Conservation (phyloP, 331 rosid species). For the Quercus phellos region DNA sequence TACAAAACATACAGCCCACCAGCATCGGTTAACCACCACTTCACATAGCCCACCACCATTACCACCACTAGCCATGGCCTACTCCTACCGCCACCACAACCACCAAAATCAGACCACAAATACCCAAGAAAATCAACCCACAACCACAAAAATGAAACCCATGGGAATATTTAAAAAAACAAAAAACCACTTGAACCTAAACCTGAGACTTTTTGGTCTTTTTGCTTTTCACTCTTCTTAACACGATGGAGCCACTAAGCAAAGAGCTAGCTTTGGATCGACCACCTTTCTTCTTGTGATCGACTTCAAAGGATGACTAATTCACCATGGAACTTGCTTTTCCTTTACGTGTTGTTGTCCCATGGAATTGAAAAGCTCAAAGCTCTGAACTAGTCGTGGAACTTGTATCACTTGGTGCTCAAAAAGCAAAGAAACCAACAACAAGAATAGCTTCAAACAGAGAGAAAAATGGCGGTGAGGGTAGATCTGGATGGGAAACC, state of each 20-base stretch:
- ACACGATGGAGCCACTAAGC: slow-evolving; percentile 15
- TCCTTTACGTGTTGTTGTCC: slow-evolving; percentile 2
- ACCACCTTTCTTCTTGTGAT: neutral
- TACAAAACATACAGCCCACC: too few relatives aligned
- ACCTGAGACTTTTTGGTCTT: neutral
- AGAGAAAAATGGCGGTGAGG: slow-evolving; percentile 47
- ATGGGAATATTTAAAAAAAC: too few relatives aligned
- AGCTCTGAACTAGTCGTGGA: slow-evolving; percentile 56
- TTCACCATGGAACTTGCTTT: slow-evolving; percentile 24
- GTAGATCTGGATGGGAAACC: slow-evolving; percentile 79
- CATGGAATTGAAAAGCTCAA: slow-evolving; percentile 10
- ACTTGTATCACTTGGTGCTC: slow-evolving; percentile 21
- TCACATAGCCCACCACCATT: too few relatives aligned
- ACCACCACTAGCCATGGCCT: too few relatives aligned
- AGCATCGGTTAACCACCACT: too few relatives aligned
- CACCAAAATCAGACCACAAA: too few relatives aligned
- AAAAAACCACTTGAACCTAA: neutral
- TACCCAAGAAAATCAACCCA: too few relatives aligned
- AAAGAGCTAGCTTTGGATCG: slow-evolving; percentile 27
- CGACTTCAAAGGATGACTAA: slow-evolving; percentile 15
- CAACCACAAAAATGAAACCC: too few relatives aligned
- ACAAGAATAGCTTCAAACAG: neutral
- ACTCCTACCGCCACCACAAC: too few relatives aligned
- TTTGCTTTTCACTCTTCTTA: neutral
- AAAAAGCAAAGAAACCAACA: neutral